phyloP scores from a whole-genome alignment of 1,139 yeast genomes.

The Lipomyces yarrowii region DNA sequence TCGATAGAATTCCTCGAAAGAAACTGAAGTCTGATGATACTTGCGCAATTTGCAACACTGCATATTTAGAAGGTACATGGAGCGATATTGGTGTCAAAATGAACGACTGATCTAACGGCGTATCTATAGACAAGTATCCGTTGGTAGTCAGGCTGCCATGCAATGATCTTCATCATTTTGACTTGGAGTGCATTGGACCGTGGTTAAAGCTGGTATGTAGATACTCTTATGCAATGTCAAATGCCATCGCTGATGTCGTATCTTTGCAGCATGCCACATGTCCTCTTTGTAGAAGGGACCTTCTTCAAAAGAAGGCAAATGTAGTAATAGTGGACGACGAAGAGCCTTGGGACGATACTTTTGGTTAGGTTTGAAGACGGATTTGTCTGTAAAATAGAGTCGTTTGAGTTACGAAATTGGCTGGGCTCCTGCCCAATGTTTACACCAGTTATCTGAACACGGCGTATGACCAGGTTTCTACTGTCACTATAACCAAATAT shows the following conservation, averaged over 20 bases:
- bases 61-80: slow-evolving; percentile 52
- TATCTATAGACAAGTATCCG: slow-evolving; percentile 62
- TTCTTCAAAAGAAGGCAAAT: slow-evolving; percentile 53
- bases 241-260: background rate
- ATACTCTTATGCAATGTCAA: background rate
- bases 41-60: slow-evolving; percentile 84
- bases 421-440: background rate
- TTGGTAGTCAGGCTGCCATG: slow-evolving; percentile 82
- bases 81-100: background rate
- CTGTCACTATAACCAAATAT: background rate
- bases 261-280: slow-evolving; percentile 70
- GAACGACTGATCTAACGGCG: background rate
- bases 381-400: background rate
- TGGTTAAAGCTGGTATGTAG: slow-evolving; percentile 63
- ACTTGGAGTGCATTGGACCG: slow-evolving; percentile 86
- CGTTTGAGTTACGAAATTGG: background rate
- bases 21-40: slow-evolving; percentile 56
- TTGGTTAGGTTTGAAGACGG: slow-evolving; percentile 50
- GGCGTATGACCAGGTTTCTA: background rate
- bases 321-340: slow-evolving; percentile 56
- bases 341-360: slow-evolving; percentile 75
- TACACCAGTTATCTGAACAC: background rate
- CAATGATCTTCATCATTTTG: slow-evolving; percentile 69
- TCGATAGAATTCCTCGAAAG: slow-evolving; percentile 67
- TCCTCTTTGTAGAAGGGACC: slow-evolving; percentile 82